phyloP scores from a whole-genome alignment of 2,329 filamentous ascomycete genomes.

The Cryphonectria nitschkei region DNA sequence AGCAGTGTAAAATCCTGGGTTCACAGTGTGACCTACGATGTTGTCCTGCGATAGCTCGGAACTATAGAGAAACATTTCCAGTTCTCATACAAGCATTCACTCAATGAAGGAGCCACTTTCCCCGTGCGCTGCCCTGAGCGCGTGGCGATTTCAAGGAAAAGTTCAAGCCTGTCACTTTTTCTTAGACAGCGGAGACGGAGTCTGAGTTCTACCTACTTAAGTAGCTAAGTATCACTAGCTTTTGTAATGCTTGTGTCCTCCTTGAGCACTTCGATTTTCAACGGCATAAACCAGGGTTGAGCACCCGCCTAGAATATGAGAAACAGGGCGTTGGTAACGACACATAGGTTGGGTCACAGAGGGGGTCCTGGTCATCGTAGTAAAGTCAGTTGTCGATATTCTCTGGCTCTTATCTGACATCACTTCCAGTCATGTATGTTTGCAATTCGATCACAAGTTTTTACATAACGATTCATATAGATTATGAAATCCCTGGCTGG shows the following conservation, averaged over 20 bases:
- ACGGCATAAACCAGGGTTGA: constrained; percentile 58
- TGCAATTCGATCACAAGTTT: constrained; percentile 55
- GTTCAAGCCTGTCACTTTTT: constrained; percentile 58
- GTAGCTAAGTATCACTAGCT: constrained; percentile 46
- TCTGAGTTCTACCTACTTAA: constrained; percentile 38
- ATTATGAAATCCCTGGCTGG: constrained; percentile 53
- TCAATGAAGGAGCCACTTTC: constrained; percentile 61
- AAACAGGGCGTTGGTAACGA: constrained; percentile 62
- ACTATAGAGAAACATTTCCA: constrained; percentile 48
- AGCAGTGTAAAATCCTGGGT: constrained; percentile 57
- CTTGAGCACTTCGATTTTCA: constrained; percentile 60
- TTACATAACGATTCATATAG: constrained; percentile 52
- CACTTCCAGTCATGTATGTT: constrained; percentile 58
- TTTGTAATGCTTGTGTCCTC: constrained; percentile 53
- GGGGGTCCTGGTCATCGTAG: constrained; percentile 53
- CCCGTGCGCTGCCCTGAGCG: constrained; percentile 59
- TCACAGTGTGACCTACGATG: constrained; percentile 55
- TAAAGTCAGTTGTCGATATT: constrained; percentile 55
- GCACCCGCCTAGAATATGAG: constrained; percentile 62
- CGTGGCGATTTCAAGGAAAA: constrained; percentile 61
- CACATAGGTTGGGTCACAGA: constrained; percentile 62
- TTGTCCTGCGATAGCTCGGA: constrained; percentile 63
- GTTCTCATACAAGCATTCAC: constrained; percentile 54
- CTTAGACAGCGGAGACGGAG: constrained; percentile 59
- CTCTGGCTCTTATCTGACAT: constrained; percentile 55